Percentiles rank a stretch among this genome's conserved stretches.
Evolutionary conservation across 2,329 filamentous ascomycete species (phyloP).

Genomic region (Pseudocercospora pini-densiflorae): DNA sequence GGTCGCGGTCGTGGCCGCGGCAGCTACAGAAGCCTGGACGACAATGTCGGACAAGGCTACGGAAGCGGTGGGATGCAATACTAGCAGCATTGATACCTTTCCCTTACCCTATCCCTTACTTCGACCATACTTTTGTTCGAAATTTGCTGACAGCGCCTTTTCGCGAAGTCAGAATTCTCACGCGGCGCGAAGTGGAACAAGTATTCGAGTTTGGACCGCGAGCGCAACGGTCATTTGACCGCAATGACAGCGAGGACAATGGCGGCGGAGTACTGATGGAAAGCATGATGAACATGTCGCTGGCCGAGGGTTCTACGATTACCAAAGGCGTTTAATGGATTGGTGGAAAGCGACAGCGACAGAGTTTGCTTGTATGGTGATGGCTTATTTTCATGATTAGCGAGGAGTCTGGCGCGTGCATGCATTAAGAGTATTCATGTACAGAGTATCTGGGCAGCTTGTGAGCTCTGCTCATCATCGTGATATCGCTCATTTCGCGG

Average conservation of each 20-base stretch:
- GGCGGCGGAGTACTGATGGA: not conserved
- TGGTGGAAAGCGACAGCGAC: not conserved
- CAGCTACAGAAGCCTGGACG: slow-evolving; percentile 51
- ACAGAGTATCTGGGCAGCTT: not conserved
- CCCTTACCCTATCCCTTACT: not conserved
- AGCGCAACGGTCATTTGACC: not conserved
- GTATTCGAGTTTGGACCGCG: not conserved
- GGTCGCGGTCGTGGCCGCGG: slow-evolving; percentile 33
- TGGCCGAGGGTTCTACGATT: not conserved
- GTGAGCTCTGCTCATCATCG: not conserved
- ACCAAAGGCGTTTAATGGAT: not conserved
- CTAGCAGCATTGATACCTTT: slow-evolving; percentile 24
- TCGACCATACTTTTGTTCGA: not conserved
- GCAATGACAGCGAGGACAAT: not conserved
- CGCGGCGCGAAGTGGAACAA: not conserved
- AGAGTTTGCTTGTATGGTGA: not conserved
- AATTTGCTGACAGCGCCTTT: slow-evolving; percentile 11
- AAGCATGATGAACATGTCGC: not conserved
- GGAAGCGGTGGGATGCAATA: slow-evolving; percentile 44
- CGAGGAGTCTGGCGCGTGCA: not conserved
- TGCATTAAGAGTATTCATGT: not conserved
- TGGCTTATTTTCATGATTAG: slow-evolving; percentile 2
- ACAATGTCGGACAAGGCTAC: slow-evolving; percentile 43
- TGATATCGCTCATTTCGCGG: no score
- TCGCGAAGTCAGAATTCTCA: not conserved